phyloP scores from a whole-genome alignment of 2,329 filamentous ascomycete genomes.

The Trichoderma sp. region DNA sequence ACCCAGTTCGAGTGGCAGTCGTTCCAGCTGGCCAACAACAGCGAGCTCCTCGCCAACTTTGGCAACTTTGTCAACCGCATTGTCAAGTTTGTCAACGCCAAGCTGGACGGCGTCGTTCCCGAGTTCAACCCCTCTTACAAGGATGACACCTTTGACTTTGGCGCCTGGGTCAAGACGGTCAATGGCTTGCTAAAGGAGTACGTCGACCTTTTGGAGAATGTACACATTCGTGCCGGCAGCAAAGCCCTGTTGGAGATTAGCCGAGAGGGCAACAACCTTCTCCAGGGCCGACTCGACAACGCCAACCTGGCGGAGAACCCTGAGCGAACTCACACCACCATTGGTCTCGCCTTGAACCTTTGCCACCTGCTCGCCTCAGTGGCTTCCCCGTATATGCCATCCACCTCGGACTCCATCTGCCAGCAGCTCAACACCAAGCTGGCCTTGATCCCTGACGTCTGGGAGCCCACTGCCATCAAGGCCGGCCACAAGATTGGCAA shows the following conservation, averaged over 20 bases:
- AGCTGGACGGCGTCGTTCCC: conserved; percentile 70
- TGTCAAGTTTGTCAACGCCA: conserved; percentile 75
- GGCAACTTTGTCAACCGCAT: conserved; percentile 75
- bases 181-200: conserved; percentile 69
- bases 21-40: conserved; percentile 85
- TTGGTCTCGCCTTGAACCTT: conserved; percentile 81
- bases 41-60: conserved; percentile 76
- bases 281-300: conserved; percentile 58
- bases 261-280: conserved; percentile 52
- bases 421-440: conserved; percentile 65
- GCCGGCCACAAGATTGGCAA: conserved; percentile 80
- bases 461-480: conserved; percentile 62
- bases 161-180: conserved; percentile 29
- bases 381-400: conserved; percentile 81
- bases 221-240: conserved; percentile 69
- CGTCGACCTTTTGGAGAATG: conserved; percentile 66
- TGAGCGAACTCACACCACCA: conserved; percentile 56
- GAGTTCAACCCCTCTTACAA: conserved; percentile 58
- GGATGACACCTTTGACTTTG: conserved; percentile 53
- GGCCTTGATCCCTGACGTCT: conserved; percentile 59
- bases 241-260: conserved; percentile 68
- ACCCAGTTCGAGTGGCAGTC: conserved; percentile 87
- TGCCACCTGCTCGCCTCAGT: conserved; percentile 79
- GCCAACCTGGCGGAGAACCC: conserved; percentile 56
- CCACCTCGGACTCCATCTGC: conserved; percentile 73